Evolutionary conservation across 345 rosid species (phyloP).

Genomic region (Linum tenue): DNA sequence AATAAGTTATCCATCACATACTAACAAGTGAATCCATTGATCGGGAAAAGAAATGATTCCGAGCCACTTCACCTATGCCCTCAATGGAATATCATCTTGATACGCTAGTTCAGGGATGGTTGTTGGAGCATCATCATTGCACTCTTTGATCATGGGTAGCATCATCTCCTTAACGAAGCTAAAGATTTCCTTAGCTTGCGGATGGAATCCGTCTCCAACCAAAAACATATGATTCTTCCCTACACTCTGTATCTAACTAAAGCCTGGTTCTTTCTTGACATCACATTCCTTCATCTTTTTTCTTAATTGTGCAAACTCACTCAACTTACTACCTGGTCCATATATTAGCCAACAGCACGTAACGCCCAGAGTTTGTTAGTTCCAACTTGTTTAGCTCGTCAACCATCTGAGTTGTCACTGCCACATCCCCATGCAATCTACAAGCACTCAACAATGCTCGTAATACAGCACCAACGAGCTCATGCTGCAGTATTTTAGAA

Average conservation of each 20-base stretch:
- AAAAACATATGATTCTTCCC: slow-evolving; percentile 30
- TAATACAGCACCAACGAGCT: slow-evolving; percentile 28
- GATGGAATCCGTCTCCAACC: slow-evolving; percentile 30
- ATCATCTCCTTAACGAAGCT: slow-evolving; percentile 18
- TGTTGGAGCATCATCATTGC: too few relatives aligned
- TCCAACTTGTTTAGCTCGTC: slow-evolving; percentile 24
- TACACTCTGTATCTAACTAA: slow-evolving; percentile 31
- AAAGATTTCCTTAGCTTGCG: slow-evolving; percentile 26
- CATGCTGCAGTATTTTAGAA: slow-evolving; percentile 18
- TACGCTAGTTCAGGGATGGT: too few relatives aligned
- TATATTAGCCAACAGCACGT: slow-evolving; percentile 28
- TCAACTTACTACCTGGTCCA: slow-evolving; percentile 31
- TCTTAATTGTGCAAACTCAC: slow-evolving; percentile 31
- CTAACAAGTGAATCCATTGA: too few relatives aligned
- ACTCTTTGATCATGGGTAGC: slow-evolving; percentile 5
- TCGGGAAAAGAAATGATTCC: too few relatives aligned
- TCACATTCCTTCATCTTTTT: slow-evolving; percentile 32
- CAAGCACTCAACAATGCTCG: slow-evolving; percentile 35
- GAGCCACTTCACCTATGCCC: too few relatives aligned
- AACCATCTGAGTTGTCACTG: slow-evolving; percentile 21
- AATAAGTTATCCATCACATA: too few relatives aligned
- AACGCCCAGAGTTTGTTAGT: slow-evolving; percentile 22
- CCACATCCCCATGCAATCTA: slow-evolving; percentile 22
- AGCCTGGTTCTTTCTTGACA: slow-evolving; percentile 32
- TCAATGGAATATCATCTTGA: too few relatives aligned